Percentiles rank a stretch among this genome's conserved stretches.
phyloP scores from a whole-genome alignment of 2,329 filamentous ascomycete species.

The Verticillium nonalfalfae region DNA sequence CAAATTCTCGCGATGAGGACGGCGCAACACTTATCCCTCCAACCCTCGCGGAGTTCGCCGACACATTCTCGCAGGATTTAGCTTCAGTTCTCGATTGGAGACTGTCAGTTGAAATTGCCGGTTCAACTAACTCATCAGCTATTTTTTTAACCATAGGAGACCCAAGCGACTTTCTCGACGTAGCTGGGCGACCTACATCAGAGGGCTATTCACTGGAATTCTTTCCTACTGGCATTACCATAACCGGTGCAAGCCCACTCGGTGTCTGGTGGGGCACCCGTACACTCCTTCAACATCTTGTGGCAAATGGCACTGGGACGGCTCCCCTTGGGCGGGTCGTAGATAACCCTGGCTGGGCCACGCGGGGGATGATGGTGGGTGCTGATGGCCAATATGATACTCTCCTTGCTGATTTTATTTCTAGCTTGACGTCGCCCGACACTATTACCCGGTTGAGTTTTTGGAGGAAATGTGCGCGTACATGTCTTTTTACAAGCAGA shows the following conservation, averaged over 20 bases:
- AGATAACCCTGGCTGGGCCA: conserved; percentile 36
- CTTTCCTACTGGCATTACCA: conserved; percentile 18
- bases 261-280: conserved; percentile 41
- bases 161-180: conserved; percentile 31
- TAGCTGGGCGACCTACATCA: conserved; percentile 35
- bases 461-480: conserved; percentile 36
- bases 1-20: conserved; percentile 29
- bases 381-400: not conserved
- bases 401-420: not conserved
- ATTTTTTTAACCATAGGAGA: conserved; percentile 43
- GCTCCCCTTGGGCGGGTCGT: conserved; percentile 19
- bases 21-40: conserved; percentile 47
- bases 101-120: conserved; percentile 19
- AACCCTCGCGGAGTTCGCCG: conserved; percentile 38
- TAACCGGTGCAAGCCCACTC: conserved; percentile 33
- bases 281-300: conserved; percentile 33
- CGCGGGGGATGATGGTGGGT: conserved; percentile 33
- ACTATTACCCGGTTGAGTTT: conserved; percentile 19
- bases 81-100: conserved; percentile 19
- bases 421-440: conserved; percentile 15
- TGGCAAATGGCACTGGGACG: conserved; percentile 20
- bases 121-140: conserved; percentile 14
- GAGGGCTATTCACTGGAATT: conserved; percentile 44
- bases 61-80: conserved; percentile 34
- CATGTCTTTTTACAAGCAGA: conserved; percentile 39